Percentiles rank a stretch among this genome's conserved stretches.
phyloP scores from a whole-genome alignment of 768 basidiomycete genomes.

The Pholiota microspora region DNA sequence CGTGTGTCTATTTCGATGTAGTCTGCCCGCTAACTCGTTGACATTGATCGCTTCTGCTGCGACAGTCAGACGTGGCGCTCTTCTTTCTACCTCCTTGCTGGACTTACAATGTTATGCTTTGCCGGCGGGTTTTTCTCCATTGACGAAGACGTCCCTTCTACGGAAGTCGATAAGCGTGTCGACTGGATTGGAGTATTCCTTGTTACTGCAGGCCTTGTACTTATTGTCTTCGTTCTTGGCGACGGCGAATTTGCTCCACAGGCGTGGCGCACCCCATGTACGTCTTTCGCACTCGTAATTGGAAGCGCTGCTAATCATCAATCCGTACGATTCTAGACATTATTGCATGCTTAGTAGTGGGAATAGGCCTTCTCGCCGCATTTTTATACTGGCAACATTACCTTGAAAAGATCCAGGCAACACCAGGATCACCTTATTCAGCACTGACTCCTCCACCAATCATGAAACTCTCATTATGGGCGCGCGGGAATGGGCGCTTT shows the following conservation, averaged over 20 bases:
- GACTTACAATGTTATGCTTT: slow-evolving; percentile 49
- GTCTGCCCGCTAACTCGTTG: neutral
- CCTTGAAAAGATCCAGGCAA: slow-evolving; percentile 39
- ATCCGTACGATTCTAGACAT: slow-evolving; percentile 45
- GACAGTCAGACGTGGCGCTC: slow-evolving; percentile 64
- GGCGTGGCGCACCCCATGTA: slow-evolving; percentile 53
- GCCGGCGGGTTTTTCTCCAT: slow-evolving; percentile 58
- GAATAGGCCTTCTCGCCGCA: slow-evolving; percentile 47
- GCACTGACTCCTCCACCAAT: slow-evolving; percentile 54
- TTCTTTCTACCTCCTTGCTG: slow-evolving; percentile 55
- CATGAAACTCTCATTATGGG: slow-evolving; percentile 64
- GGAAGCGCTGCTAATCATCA: neutral
- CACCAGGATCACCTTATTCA: slow-evolving; percentile 17
- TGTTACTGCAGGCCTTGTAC: slow-evolving; percentile 58
- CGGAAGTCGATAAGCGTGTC: slow-evolving; percentile 44
- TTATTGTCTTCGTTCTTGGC: slow-evolving; percentile 73
- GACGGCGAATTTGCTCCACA: slow-evolving; percentile 58
- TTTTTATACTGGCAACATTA: slow-evolving; percentile 70
- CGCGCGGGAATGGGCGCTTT: slow-evolving; percentile 58
- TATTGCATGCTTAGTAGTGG: slow-evolving; percentile 62
- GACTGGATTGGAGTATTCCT: slow-evolving; percentile 82
- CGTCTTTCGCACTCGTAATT: slow-evolving; percentile 6
- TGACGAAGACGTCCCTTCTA: slow-evolving; percentile 51
- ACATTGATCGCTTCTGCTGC: neutral
- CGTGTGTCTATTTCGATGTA: slow-evolving; percentile 24